Evolutionary conservation across 129 eudicot genomes (phyloP), one percentile per base, ranked within the genome.

Genomic region (Chrysanthemum lavandulifolium): DNA sequence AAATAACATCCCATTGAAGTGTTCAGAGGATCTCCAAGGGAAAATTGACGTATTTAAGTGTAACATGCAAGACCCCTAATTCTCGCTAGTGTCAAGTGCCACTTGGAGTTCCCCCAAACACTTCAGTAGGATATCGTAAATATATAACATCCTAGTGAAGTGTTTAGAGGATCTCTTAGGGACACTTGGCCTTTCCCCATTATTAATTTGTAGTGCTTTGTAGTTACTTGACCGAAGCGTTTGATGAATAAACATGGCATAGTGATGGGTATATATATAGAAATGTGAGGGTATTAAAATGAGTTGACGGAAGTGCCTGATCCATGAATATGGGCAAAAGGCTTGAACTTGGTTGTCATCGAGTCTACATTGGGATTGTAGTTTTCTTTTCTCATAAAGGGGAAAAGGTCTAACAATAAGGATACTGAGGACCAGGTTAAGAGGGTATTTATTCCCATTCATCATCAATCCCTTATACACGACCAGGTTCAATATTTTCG

Each of bases 271-370:
- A 36, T 57, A 40, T 57, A 71, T 29, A 29, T 57, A 18, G 27
- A 18, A 66, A 9, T n/a, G 16, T 10, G 16, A 45, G 53, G 58
- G 2, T 29, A 3, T 29, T 29, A 29, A 29, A 29, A 29, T 3
- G 31, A 29, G 31, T 29, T 29, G 31, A 29, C 31, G 4, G 31
- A 23, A 51, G 49, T 48, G 27, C n/a, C 2, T 19, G 15, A 60
- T 47, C 33, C 12, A 19, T 29, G 15, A 25, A 61, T 12, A 48
- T 61, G 12, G 9, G 49, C 49, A 19, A n/a, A 33, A 50, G 31
- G 21, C 40, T 29, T 73, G 77, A 73, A 73, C 51, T 27, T 61
- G 77, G 62, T 11, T 73, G 77, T 3, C 12, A 61, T 55, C 13
- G 40, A 14, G 75, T 71, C 75, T 71, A 51, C 36, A 13, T 71